A percentile compares a stretch with the other conserved stretches of the same genome.
Conservation (phyloP, 768 basidiomycete genomes). For the Lentinula raphanica region DNA sequence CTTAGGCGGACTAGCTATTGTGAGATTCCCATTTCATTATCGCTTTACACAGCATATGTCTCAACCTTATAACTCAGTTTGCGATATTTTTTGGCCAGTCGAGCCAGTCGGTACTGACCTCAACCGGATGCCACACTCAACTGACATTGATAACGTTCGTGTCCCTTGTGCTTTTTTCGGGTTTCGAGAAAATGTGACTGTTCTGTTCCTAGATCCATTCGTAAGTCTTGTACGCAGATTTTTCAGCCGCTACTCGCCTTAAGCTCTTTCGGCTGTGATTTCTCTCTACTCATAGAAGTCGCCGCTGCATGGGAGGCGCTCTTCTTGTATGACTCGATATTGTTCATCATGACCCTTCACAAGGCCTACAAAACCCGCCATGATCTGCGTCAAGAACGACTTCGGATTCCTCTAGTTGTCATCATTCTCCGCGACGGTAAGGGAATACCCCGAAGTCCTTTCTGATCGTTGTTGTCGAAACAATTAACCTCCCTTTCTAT, state of each 20-base stretch:
- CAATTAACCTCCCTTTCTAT: neutral
- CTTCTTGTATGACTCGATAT: slow-evolving; percentile 6
- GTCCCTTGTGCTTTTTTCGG: neutral
- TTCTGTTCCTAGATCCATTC: neutral
- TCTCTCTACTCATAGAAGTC: neutral
- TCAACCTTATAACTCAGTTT: neutral
- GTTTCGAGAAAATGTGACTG: neutral
- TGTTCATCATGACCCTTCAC: slow-evolving; percentile 7
- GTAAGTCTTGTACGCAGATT: neutral
- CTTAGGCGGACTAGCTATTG: neutral
- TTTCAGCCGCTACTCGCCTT: neutral
- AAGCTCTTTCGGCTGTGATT: too few species aligned
- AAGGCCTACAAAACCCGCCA: slow-evolving; percentile 4
- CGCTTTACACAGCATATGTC: neutral
- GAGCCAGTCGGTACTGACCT: neutral
- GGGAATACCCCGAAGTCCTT: neutral
- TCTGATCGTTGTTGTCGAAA: neutral
- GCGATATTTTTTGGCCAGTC: slow-evolving; percentile 7
- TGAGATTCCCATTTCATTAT: neutral
- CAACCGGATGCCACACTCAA: slow-evolving; percentile 1
- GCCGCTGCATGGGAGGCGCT: slow-evolving; percentile 10
- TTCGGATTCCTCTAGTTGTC: neutral
- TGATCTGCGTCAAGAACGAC: neutral
- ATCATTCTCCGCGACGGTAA: slow-evolving; percentile 6
- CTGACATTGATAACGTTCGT: neutral